Conservation (phyloP, 441 rosid species). For the Pelargonium myrrhifolium region DNA sequence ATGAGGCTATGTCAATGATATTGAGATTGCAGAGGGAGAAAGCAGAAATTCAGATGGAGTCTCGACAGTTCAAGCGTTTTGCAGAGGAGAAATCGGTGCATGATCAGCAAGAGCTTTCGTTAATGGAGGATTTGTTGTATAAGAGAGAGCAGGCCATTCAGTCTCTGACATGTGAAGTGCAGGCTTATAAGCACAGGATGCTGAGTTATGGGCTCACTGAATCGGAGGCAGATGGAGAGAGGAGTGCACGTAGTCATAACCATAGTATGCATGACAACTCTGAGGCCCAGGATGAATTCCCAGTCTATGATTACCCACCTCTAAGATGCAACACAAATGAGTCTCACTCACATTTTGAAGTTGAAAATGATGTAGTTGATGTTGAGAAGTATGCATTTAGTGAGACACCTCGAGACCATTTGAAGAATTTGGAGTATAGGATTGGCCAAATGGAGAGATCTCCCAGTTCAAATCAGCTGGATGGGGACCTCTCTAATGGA, state of each 20-base stretch:
- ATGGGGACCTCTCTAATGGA: constrained; percentile 37
- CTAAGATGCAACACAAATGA: constrained; percentile 63
- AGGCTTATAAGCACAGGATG: constrained; percentile 90
- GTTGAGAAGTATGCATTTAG: constrained; percentile 64
- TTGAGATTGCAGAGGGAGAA: constrained; percentile 92
- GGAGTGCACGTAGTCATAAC: constrained; percentile 27
- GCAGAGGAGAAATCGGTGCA: constrained; percentile 91
- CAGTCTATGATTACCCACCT: constrained; percentile 61
- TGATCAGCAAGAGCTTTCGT: constrained; percentile 70
- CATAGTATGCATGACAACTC: constrained; percentile 33
- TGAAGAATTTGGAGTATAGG: constrained; percentile 70
- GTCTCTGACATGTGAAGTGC: constrained; percentile 66
- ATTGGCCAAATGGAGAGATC: constrained; percentile 72
- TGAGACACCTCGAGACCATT: constrained; percentile 51
- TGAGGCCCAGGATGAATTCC: constrained; percentile 43
- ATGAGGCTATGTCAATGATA: constrained; percentile 97
- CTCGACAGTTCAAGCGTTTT: constrained; percentile 82
- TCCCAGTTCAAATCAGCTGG: constrained; percentile 41
- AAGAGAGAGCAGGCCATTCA: constrained; percentile 84
- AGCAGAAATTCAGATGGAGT: constrained; percentile 89
- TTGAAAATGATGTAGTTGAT: constrained; percentile 47
- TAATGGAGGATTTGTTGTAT: constrained; percentile 70
- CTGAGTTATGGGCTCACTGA: constrained; percentile 78
- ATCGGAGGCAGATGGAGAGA: constrained; percentile 45
- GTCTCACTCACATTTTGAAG: constrained; percentile 41